Evolutionary conservation across 106 monocot species (phyloP), one percentile per base, ranked within the genome.

Genomic region (Ottelia alismoides): DNA sequence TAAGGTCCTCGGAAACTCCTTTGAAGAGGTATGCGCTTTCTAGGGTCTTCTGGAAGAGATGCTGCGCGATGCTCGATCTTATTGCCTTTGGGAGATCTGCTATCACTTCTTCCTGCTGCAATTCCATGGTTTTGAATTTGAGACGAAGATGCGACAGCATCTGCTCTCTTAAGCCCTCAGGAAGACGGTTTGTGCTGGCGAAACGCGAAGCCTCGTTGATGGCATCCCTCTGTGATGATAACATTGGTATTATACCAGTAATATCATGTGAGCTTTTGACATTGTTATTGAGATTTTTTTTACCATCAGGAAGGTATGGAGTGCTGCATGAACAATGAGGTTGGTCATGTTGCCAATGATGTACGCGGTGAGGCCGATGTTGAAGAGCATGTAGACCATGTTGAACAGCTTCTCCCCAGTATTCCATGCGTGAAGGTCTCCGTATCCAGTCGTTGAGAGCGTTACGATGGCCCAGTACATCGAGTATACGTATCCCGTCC

Each of bases 51-150:
- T 60, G 62, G 30, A 84, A 84, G 25, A 84, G 73, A 61, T 84
- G 76, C 14, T 63, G 65, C 27, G 72, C 66, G 4, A 84, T 79
- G 79, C 70, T 84, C 26, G 74, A 63, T 51, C 84, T 57, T 12
- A 84, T 76, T 17, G 84, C 79, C 59, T 84, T 84, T 16, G 84
- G 84, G 29, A 84, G 52, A 11, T 55, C 65, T 14, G 65, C 66
- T 6, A 84, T 57, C 1, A 79, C 58, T 20, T 72, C 69, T 12
- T 84, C 75, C 49, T 79, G 84, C 35, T 84, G 72, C 48, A 84
- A 53, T 65, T 76, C 75, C 55, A 40, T 22, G 30, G 79, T 76
- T 56, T 67, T 84, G 57, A 76, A 84, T 31, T 73, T 72, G 20
- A 84, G 79, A 24, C 66, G 70, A 28, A 76, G 40, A 49, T 84